Evolutionary conservation across 2,329 filamentous ascomycete genomes (phyloP), one percentile per base, ranked within the genome.

Genomic region (Hymenoscyphus repandus): DNA sequence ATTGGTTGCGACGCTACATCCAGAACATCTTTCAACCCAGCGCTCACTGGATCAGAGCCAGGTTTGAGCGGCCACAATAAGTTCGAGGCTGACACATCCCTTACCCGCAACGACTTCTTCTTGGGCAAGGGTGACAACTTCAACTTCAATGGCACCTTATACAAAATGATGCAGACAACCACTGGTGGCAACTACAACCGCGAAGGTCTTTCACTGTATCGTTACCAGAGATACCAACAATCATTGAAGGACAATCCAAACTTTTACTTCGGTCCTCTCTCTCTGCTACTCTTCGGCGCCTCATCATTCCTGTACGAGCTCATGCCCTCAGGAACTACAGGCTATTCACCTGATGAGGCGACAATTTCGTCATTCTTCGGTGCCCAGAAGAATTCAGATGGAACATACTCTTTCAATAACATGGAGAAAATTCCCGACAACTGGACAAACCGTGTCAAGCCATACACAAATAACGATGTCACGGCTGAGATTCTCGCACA

Each of bases 401-500:
- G 71, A 13, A 64, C 60, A 5, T 74, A 68, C 61, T 54, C 47
- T 2, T 71, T 68, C 59, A 58, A 54, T 36, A 68, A 66, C 58
- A 58, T 67, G 17, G 59, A 59, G 49, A 52, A 50, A 13, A 59
- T 61, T 18, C 55, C 59, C 38, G 63, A 46, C 6, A 58, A 61
- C 36, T 61, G 59, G 57, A 50, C 40, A 45, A 58, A 57, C 40
- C 52, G 59, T 11, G 51, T 58, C 10, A 22, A 42, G 13, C 59
- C 59, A 11, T 61, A 57, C 39, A 50, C 45, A 6, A 57, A 77
- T 7, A 52, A 70, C 10, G 65, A 70, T 34, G 64, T 69, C 30
- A 67, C 64, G 6, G 45, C 18, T 5, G 66, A 75, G 59, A 74
- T 75, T 38, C 51, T 72, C 2, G 59, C 60, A 1, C 65, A 69